These are phyloP conservation scores for Tilletia setariae DNA, from an alignment of 1,284 basidiomycete genomes.

Conservation along the genomic window DNA sequence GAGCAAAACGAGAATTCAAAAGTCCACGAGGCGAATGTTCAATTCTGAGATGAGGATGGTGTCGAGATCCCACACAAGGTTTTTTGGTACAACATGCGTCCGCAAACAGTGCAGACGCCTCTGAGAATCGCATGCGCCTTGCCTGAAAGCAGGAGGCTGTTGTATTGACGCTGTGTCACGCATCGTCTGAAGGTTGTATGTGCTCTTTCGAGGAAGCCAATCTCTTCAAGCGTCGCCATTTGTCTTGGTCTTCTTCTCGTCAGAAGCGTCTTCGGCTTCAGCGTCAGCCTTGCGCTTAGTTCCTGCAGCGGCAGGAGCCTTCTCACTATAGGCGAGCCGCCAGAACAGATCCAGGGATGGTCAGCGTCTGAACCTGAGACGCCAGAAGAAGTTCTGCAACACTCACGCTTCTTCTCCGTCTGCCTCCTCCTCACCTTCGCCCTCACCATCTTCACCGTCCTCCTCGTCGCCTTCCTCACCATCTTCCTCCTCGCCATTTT, in stretches of 20 bases:
- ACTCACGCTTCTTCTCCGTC: slow-evolving; percentile 3
- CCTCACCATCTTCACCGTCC: not conserved
- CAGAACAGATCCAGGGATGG: no score
- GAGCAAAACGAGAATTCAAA: no score
- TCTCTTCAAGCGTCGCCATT: not conserved
- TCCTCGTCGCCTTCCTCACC: not conserved
- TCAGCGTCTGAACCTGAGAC: no score
- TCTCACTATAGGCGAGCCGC: not conserved
- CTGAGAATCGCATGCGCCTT: no score
- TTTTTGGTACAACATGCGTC: no score
- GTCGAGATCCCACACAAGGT: no score
- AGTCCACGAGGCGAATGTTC: no score
- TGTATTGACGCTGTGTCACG: not conserved
- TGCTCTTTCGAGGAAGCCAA: no score
- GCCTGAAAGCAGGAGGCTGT: no score
- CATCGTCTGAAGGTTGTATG: no score
- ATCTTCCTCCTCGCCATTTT: not conserved
- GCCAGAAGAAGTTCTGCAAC: not conserved
- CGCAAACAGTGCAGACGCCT: no score
- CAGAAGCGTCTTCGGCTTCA: not conserved
- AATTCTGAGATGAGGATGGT: no score
- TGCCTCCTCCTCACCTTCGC: not conserved
- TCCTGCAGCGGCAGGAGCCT: not conserved
- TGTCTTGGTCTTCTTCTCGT: slow-evolving; percentile 14
- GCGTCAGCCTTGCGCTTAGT: slow-evolving; percentile 9